A percentile compares a stretch with the other conserved stretches of the same genome.
phyloP scores from a whole-genome alignment of 176 grass and related monocot species.

The Oryza rufipogon region DNA sequence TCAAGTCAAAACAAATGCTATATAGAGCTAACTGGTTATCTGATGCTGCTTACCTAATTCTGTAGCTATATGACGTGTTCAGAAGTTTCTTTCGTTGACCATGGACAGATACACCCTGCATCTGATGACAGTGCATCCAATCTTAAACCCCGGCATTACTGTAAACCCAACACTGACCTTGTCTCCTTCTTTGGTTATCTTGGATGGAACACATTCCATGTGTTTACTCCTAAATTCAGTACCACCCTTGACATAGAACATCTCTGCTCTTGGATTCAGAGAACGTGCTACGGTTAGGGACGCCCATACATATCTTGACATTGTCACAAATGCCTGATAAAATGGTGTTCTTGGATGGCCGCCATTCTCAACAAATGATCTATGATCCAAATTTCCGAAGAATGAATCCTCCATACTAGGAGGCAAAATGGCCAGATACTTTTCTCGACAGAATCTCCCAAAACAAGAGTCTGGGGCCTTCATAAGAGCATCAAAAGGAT shows the following conservation, averaged over 20 bases:
- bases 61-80: slow-evolving; percentile 27
- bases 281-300: slow-evolving; percentile 51
- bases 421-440: slow-evolving; percentile 60
- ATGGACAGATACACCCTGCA: slow-evolving; percentile 72
- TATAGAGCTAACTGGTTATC: not conserved
- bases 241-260: slow-evolving; percentile 67
- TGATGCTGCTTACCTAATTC: slow-evolving; percentile 39
- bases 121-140: slow-evolving; percentile 64
- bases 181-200: slow-evolving; percentile 34
- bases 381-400: slow-evolving; percentile 78
- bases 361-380: slow-evolving; percentile 59
- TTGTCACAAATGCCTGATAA: slow-evolving; percentile 65
- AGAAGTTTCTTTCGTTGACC: not conserved
- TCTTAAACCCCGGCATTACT: slow-evolving; percentile 80
- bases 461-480: slow-evolving; percentile 61
- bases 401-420: slow-evolving; percentile 72
- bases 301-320: slow-evolving; percentile 78
- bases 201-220: slow-evolving; percentile 70
- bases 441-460: slow-evolving; percentile 75
- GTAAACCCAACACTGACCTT: slow-evolving; percentile 73
- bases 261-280: slow-evolving; percentile 70
- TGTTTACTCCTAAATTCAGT: slow-evolving; percentile 51
- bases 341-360: slow-evolving; percentile 91
- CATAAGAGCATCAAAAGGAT: slow-evolving; percentile 73
- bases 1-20: slow-evolving; percentile 19